phyloP scores from a whole-genome alignment of 2,329 filamentous ascomycete species.

The Aureobasidium sp. region DNA sequence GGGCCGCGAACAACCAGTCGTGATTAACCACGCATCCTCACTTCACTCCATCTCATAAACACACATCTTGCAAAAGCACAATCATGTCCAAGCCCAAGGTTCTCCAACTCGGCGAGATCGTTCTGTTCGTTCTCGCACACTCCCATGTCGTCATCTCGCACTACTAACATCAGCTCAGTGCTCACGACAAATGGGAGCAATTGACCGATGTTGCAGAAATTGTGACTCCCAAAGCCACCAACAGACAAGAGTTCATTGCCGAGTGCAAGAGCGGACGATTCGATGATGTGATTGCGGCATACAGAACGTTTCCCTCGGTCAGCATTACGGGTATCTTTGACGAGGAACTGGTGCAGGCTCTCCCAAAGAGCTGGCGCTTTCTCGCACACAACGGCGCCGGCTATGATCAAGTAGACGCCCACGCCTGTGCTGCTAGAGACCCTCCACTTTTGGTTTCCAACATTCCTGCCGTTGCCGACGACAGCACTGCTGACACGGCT shows the following conservation, averaged over 20 bases:
- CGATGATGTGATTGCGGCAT: constrained; percentile 59
- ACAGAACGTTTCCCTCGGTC: constrained; percentile 63
- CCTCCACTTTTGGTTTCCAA: constrained; percentile 65
- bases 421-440: constrained; percentile 59
- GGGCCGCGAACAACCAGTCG: not conserved
- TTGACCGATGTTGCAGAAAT: constrained; percentile 60
- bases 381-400: constrained; percentile 55
- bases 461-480: constrained; percentile 72
- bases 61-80: not conserved
- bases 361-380: constrained; percentile 34
- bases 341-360: constrained; percentile 55
- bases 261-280: constrained; percentile 60
- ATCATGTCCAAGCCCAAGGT: constrained; percentile 49
- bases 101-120: constrained; percentile 56
- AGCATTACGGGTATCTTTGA: constrained; percentile 63
- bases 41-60: not conserved
- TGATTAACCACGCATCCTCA: not conserved
- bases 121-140: constrained; percentile 42
- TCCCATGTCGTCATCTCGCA: not conserved
- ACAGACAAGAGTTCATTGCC: constrained; percentile 59
- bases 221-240: constrained; percentile 53
- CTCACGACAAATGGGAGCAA: constrained; percentile 56
- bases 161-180: constrained; percentile 38
- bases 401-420: constrained; percentile 74
- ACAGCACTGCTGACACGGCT: constrained; percentile 73